phyloP scores from a whole-genome alignment of 2,329 filamentous ascomycete genomes.

The Aspergillus calidoustus region DNA sequence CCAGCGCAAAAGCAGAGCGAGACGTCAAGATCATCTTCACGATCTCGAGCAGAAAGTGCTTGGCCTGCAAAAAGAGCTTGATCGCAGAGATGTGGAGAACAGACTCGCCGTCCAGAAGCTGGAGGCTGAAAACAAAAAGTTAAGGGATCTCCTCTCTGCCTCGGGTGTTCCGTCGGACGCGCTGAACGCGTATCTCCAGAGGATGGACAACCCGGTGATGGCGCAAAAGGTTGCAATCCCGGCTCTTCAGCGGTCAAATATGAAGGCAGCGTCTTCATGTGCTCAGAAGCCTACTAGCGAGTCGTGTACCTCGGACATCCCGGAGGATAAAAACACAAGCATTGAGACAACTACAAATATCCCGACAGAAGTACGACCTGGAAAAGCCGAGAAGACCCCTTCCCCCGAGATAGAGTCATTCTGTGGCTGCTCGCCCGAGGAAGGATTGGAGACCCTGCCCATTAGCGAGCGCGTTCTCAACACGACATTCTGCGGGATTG shows the following conservation, averaged over 20 bases:
- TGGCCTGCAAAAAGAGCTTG: conserved; percentile 31
- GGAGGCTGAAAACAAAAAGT: conserved; percentile 39
- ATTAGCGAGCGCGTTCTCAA: conserved; percentile 34
- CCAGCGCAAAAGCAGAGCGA: conserved; percentile 43
- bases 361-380: background rate
- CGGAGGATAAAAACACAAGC: background rate
- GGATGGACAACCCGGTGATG: conserved; percentile 23
- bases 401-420: conserved; percentile 18
- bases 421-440: conserved; percentile 31
- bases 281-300: background rate
- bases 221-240: conserved; percentile 43
- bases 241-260: conserved; percentile 26
- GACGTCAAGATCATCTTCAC: conserved; percentile 41
- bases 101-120: conserved; percentile 39
- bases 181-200: conserved; percentile 35
- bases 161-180: conserved; percentile 30
- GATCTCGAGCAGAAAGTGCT: conserved; percentile 41
- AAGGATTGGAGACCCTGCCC: conserved; percentile 24
- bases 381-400: background rate
- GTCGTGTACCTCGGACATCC: background rate
- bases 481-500: conserved; percentile 44
- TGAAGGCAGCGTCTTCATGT: background rate
- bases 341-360: background rate
- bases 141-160: conserved; percentile 32
- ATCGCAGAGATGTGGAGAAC: conserved; percentile 39